phyloP scores from a whole-genome alignment of 257 asterid genomes.

The Vinca minor region DNA sequence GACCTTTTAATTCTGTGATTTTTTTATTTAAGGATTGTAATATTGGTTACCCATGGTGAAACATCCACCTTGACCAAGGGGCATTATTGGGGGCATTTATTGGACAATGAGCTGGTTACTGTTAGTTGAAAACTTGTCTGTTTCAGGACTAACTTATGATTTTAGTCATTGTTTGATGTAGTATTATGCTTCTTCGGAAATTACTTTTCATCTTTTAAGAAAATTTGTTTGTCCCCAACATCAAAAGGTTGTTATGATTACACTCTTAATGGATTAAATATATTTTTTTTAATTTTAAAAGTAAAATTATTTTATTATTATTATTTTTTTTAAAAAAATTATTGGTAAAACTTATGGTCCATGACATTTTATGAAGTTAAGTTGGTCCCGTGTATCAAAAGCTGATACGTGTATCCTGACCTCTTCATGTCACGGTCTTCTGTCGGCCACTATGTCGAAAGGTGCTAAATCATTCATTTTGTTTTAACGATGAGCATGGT shows the following conservation, averaged over 20 bases:
- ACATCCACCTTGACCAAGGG: background rate
- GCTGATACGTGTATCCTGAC: background rate
- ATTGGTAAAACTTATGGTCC: background rate
- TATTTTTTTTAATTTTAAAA: no score
- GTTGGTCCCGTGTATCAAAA: no score
- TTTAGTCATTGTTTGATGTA: background rate
- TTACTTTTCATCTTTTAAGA: background rate
- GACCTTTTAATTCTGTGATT: background rate
- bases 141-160: background rate
- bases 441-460: no score
- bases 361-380: no score
- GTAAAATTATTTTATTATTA: no score
- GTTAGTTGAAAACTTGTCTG: background rate
- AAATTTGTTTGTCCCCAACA: background rate
- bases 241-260: background rate
- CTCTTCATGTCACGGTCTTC: background rate
- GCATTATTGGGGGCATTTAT: background rate
- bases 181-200: background rate
- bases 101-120: background rate
- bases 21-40: background rate
- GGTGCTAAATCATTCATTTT: no score
- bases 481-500: background rate
- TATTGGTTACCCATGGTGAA: background rate
- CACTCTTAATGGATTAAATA: background rate
- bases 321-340: no score